A percentile compares a stretch with the other conserved stretches of the same genome.
phyloP scores from a whole-genome alignment of 2,329 filamentous ascomycete species.

The Neophaeococcomyces aloes region DNA sequence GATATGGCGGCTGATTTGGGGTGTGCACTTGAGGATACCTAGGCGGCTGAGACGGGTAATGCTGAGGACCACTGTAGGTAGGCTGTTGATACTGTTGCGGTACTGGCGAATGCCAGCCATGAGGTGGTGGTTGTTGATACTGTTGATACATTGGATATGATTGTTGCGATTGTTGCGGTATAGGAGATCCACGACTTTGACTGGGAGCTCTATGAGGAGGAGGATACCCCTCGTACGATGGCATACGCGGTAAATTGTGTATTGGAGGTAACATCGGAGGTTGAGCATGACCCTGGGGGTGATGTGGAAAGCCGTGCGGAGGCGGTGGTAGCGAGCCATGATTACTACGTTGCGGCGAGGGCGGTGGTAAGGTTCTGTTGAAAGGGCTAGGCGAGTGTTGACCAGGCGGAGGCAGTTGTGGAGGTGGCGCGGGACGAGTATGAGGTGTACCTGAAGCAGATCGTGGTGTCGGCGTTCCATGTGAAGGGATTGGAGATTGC shows the following conservation, averaged over 20 bases:
- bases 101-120: conserved; percentile 16
- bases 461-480: conserved; percentile 8
- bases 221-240: conserved; percentile 14
- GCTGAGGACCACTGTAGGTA: conserved; percentile 13
- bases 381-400: conserved; percentile 16
- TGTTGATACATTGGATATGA: conserved; percentile 16
- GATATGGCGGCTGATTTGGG: conserved; percentile 16
- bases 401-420: conserved; percentile 8
- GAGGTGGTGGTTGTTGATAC: conserved; percentile 16
- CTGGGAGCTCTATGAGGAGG: conserved; percentile 6
- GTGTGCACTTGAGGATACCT: conserved; percentile 11
- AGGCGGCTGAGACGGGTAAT: conserved; percentile 11
- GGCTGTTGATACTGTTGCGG: conserved; percentile 11
- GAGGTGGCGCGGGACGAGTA: conserved; percentile 9
- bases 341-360: conserved; percentile 18
- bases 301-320: conserved; percentile 13
- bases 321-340: conserved; percentile 15
- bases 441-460: conserved; percentile 9
- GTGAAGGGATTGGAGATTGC: conserved; percentile 11
- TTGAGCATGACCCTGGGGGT: conserved; percentile 15
- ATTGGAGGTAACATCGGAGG: conserved; percentile 15
- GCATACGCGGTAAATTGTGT: conserved; percentile 17
- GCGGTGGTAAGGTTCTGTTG: conserved; percentile 15
- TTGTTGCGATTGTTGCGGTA: conserved; percentile 16
- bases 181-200: conserved; percentile 19